phyloP scores from a whole-genome alignment of 2,329 filamentous ascomycete species.

The Cryphonectria parasitica region DNA sequence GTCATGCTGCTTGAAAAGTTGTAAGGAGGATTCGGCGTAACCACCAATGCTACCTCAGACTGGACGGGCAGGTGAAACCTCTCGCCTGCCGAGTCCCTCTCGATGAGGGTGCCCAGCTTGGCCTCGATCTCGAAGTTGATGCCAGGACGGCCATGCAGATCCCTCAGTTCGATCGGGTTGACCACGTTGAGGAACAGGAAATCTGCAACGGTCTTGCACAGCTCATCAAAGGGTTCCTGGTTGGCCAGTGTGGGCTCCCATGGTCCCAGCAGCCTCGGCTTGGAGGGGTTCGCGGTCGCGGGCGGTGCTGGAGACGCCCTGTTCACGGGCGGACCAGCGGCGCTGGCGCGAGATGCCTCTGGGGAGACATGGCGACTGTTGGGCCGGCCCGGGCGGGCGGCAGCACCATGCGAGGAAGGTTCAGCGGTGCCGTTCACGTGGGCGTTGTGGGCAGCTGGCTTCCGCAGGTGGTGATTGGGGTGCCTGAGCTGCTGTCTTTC shows the following conservation, averaged over 20 bases:
- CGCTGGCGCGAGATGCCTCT: conserved; percentile 45
- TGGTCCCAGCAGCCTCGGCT: conserved; percentile 48
- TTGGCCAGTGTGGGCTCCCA: conserved; percentile 74
- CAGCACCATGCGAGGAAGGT: conserved; percentile 21
- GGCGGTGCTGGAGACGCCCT: conserved; percentile 31
- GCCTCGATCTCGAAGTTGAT: conserved; percentile 92
- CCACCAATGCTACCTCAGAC: conserved; percentile 57
- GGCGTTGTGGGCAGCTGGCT: conserved; percentile 34
- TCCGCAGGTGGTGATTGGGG: conserved; percentile 52
- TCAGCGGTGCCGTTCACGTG: conserved; percentile 46
- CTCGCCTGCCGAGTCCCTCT: conserved; percentile 70
- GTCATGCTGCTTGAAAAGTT: conserved; percentile 90
- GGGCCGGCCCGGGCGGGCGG: conserved; percentile 33
- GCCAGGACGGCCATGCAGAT: conserved; percentile 56
- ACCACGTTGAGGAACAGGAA: conserved; percentile 78
- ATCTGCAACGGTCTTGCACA: conserved; percentile 77
- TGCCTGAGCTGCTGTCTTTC: conserved; percentile 44
- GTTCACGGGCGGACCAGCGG: conserved; percentile 29
- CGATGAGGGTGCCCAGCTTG: conserved; percentile 82
- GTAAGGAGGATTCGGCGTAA: conserved; percentile 65
- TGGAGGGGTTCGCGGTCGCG: conserved; percentile 26
- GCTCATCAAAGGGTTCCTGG: conserved; percentile 71
- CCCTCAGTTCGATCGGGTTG: conserved; percentile 65
- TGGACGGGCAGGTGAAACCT: conserved; percentile 65
- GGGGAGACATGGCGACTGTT: conserved; percentile 52